These are phyloP conservation scores for Pseudocercospora eumusae DNA, from an alignment of 2,329 filamentous ascomycete species.

Conservation along the genomic window DNA sequence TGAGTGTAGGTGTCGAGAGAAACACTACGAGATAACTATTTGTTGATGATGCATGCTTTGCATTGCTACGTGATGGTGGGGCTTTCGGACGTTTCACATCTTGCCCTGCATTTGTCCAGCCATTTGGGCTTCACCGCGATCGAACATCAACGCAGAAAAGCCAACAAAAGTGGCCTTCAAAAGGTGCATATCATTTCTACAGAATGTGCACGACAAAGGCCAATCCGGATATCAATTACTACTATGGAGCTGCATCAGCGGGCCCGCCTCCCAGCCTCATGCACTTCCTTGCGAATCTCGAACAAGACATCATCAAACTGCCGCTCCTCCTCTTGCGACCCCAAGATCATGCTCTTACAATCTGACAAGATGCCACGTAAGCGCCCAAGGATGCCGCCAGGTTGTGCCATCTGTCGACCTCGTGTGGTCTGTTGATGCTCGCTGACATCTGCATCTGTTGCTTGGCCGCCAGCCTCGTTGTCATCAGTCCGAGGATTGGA, in stretches of 20 bases:
- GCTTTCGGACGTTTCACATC: background rate
- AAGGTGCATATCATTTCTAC: background rate
- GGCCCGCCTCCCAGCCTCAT: slow-evolving; percentile 57
- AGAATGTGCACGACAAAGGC: background rate
- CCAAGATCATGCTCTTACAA: slow-evolving; percentile 61
- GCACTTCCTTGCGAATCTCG: slow-evolving; percentile 73
- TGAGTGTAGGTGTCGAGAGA: background rate
- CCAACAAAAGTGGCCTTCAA: background rate
- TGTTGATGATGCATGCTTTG: background rate
- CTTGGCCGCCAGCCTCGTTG: background rate
- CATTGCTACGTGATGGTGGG: background rate
- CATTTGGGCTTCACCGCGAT: background rate
- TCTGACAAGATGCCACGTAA: slow-evolving; percentile 61
- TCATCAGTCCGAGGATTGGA: background rate
- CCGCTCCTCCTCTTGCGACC: slow-evolving; percentile 66
- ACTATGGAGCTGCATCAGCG: background rate
- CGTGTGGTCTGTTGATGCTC: slow-evolving; percentile 7
- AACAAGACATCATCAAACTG: slow-evolving; percentile 77
- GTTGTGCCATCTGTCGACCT: slow-evolving; percentile 42
- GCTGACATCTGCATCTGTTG: background rate
- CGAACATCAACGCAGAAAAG: background rate
- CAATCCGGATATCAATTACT: background rate
- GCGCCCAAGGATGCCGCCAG: slow-evolving; percentile 55
- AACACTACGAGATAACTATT: background rate
- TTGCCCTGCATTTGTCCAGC: background rate